A percentile compares a stretch with the other conserved stretches of the same genome.
phyloP scores from a whole-genome alignment of 805 yeast species.

The Yarrowia sp. region DNA sequence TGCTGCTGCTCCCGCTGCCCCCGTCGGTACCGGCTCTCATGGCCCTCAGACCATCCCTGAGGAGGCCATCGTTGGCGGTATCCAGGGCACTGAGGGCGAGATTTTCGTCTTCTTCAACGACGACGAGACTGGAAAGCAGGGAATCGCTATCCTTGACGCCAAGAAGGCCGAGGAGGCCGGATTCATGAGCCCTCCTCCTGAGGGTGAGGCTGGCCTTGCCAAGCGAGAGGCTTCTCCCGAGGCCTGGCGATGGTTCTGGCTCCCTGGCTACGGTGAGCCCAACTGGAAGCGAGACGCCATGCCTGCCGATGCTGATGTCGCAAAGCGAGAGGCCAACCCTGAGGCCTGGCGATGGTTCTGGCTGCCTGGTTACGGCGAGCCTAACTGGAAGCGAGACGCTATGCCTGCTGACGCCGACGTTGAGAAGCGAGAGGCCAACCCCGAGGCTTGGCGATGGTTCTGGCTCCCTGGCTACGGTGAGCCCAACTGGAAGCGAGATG shows the following conservation, averaged over 20 bases:
- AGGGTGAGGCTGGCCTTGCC: not conserved
- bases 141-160: slow-evolving; percentile 11
- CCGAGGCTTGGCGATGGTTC: slow-evolving; percentile 23
- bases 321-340: slow-evolving; percentile 13
- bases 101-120: slow-evolving; percentile 22
- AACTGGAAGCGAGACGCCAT: slow-evolving; percentile 32
- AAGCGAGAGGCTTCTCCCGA: slow-evolving; percentile 28
- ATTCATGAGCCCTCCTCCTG: not conserved
- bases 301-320: not conserved
- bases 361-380: slow-evolving; percentile 19
- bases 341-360: slow-evolving; percentile 36
- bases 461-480: slow-evolving; percentile 15
- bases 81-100: slow-evolving; percentile 21
- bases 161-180: not conserved
- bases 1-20: slow-evolving; percentile 12
- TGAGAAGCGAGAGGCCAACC: slow-evolving; percentile 14
- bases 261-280: slow-evolving; percentile 15
- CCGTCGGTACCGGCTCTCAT: not conserved
- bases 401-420: not conserved
- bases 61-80: slow-evolving; percentile 9
- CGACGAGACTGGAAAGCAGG: slow-evolving; percentile 23
- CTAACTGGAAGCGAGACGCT: slow-evolving; percentile 34
- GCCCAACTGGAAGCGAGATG: slow-evolving; percentile 36
- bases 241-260: slow-evolving; percentile 31
- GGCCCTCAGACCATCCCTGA: slow-evolving; percentile 3